Percentiles rank a stretch among this genome's conserved stretches.
Evolutionary conservation across 1,284 basidiomycete genomes (phyloP).

Genomic region (Trametes pubescens): DNA sequence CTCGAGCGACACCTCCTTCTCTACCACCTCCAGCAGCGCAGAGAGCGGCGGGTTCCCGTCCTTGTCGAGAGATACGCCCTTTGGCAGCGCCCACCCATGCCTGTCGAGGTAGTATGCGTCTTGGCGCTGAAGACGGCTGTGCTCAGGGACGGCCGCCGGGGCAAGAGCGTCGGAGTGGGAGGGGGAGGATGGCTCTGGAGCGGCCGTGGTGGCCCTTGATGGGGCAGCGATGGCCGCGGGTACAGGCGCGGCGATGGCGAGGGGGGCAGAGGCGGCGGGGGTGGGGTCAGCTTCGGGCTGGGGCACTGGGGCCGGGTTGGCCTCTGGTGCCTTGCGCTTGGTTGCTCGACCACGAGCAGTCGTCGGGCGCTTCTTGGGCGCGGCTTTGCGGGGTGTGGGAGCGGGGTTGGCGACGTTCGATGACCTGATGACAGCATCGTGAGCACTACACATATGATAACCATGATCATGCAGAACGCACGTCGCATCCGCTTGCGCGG

Average conservation of each 20-base stretch:
- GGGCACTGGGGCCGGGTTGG: conserved; percentile 1
- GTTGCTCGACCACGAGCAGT: background rate
- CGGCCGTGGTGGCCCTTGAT: background rate
- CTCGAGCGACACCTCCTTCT: conserved; percentile 4
- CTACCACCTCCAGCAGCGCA: conserved; percentile 6
- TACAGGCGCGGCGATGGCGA: no score
- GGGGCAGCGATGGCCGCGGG: conserved; percentile 1
- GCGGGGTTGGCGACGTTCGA: conserved; percentile 6
- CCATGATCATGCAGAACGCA: background rate
- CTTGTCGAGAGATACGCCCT: conserved; percentile 5
- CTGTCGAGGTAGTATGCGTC: conserved; percentile 17
- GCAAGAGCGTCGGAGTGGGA: background rate
- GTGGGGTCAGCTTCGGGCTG: background rate
- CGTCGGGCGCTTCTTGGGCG: conserved; percentile 14
- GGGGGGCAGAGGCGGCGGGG: background rate
- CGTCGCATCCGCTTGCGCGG: conserved; percentile 5
- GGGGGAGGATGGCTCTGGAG: background rate
- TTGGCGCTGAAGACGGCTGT: conserved; percentile 14
- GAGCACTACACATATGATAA: background rate
- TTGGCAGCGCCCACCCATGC: conserved; percentile 7
- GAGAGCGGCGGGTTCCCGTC: background rate
- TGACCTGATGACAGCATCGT: background rate
- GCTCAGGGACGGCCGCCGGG: background rate
- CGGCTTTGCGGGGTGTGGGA: conserved; percentile 19
- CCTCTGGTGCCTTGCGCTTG: conserved; percentile 9